These are phyloP conservation scores for Moesziomyces aphidis DNA, from an alignment of 1,284 basidiomycete species.

Conservation along the genomic window DNA sequence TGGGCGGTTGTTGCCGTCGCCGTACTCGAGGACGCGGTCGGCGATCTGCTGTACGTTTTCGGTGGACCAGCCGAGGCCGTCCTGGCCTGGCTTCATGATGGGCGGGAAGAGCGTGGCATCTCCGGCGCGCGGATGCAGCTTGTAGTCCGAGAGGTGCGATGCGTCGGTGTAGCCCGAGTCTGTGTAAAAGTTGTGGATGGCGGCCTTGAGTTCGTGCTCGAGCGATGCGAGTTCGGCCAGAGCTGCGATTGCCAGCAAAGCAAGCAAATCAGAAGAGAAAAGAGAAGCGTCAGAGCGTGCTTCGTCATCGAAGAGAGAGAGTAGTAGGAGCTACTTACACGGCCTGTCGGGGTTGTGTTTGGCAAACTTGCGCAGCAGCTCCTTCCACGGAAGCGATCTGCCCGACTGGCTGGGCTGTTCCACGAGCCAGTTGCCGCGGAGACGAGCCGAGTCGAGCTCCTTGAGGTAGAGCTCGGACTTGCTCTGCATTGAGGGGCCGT, in stretches of 20 bases:
- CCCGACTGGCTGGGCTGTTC: slow-evolving; percentile 39
- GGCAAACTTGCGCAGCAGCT: slow-evolving; percentile 66
- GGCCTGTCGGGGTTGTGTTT: slow-evolving; percentile 66
- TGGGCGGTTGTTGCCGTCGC: slow-evolving; percentile 21
- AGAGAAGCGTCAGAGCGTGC: neutral
- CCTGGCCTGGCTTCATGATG: slow-evolving; percentile 27
- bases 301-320: no score
- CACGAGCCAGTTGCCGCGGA: slow-evolving; percentile 58
- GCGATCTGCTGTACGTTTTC: slow-evolving; percentile 35
- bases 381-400: slow-evolving; percentile 52
- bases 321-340: slow-evolving; percentile 25
- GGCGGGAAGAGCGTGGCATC: slow-evolving; percentile 55
- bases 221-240: slow-evolving; percentile 35
- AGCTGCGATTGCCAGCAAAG: slow-evolving; percentile 14
- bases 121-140: slow-evolving; percentile 20
- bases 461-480: slow-evolving; percentile 60
- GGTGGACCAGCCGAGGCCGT: slow-evolving; percentile 55
- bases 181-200: slow-evolving; percentile 37
- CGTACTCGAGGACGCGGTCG: slow-evolving; percentile 47
- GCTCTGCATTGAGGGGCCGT: no score
- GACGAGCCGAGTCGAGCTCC: slow-evolving; percentile 61
- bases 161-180: slow-evolving; percentile 52
- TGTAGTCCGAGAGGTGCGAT: slow-evolving; percentile 50
- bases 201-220: slow-evolving; percentile 53
- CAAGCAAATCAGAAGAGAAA: neutral